These are phyloP conservation scores for Clarireedia homoeocarpa DNA, from an alignment of 2,329 filamentous ascomycete genomes.

Conservation along the genomic window DNA sequence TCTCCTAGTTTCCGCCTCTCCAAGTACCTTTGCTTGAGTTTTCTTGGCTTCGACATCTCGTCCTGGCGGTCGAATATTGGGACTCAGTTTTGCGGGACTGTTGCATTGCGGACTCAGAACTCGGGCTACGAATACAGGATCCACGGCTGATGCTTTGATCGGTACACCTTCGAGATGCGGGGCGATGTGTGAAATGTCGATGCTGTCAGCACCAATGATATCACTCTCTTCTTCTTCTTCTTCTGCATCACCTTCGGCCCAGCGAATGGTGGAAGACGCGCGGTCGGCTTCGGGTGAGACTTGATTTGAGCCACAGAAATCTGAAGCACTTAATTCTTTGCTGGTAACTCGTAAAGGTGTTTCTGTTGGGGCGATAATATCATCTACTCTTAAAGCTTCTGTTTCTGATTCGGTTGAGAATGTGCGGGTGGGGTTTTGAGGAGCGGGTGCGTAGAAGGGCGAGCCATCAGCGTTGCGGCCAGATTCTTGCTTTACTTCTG, in stretches of 20 bases:
- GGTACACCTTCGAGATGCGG: constrained; percentile 53
- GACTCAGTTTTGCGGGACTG: constrained; percentile 23
- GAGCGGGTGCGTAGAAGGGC: constrained; percentile 30
- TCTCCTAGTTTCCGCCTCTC: constrained; percentile 37
- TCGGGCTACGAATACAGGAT: constrained; percentile 25
- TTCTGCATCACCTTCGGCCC: neutral
- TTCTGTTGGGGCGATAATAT: constrained; percentile 22
- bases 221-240: neutral
- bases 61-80: constrained; percentile 15
- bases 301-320: constrained; percentile 22
- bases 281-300: constrained; percentile 16
- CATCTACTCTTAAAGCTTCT: constrained; percentile 23
- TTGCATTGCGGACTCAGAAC: constrained; percentile 22
- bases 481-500: constrained; percentile 24
- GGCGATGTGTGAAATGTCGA: constrained; percentile 51
- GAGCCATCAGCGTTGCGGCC: constrained; percentile 28
- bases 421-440: constrained; percentile 25
- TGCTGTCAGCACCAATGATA: constrained; percentile 29
- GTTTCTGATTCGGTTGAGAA: constrained; percentile 19
- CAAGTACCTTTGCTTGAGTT: constrained; percentile 8
- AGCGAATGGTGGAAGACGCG: constrained; percentile 13
- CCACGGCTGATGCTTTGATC: constrained; percentile 45
- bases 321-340: constrained; percentile 26
- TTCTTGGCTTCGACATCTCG: constrained; percentile 11
- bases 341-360: constrained; percentile 25